Evolutionary conservation across 108 stramenopile genomes (phyloP).

Genomic region (Mediolabrus comicus): DNA sequence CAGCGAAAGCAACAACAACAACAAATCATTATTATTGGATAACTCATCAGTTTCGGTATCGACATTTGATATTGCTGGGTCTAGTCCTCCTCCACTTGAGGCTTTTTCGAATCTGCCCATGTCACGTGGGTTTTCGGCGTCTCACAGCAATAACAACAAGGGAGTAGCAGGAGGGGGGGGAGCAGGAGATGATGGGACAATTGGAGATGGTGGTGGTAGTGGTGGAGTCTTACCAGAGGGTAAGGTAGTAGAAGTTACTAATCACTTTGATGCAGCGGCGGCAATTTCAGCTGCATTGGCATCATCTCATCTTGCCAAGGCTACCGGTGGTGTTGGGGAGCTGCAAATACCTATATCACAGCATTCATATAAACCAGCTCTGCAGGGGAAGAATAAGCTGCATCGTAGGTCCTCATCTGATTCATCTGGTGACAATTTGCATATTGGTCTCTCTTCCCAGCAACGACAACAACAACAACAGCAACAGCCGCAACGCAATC

Average conservation of each 20-base stretch:
- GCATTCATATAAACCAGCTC: neutral
- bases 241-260: constrained; percentile 20
- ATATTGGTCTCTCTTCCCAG: neutral
- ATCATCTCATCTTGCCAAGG: constrained; percentile 14
- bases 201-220: neutral
- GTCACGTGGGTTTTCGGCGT: constrained; percentile 5
- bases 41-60: neutral
- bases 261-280: constrained; percentile 37
- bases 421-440: neutral
- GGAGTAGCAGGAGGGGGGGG: too few species aligned
- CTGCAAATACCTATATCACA: constrained; percentile 3
- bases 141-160: neutral
- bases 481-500: too few species aligned
- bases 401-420: neutral
- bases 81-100: constrained; percentile 18
- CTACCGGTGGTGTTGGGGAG: constrained; percentile 15
- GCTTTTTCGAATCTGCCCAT: constrained; percentile 45
- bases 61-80: neutral
- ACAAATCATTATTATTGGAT: neutral
- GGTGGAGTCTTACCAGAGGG: neutral
- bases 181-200: neutral
- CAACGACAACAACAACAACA: neutral
- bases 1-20: neutral
- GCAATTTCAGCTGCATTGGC: constrained; percentile 35
- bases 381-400: neutral